A percentile compares a stretch with the other conserved stretches of the same genome.
phyloP scores from a whole-genome alignment of 805 yeast genomes.

The Hanseniaspora mollemarum region DNA sequence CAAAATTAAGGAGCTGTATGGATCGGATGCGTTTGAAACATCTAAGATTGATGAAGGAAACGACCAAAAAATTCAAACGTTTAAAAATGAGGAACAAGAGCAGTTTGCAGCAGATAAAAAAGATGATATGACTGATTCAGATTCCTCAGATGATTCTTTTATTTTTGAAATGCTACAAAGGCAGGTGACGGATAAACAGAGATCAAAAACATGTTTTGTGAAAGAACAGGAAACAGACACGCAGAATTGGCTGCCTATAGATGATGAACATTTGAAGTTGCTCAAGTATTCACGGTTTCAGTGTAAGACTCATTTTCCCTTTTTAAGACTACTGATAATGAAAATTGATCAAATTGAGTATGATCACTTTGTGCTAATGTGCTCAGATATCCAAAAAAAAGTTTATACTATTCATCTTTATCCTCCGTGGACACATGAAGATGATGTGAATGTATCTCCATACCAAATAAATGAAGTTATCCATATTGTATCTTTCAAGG shows the following conservation, averaged over 20 bases:
- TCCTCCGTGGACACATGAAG: constrained; percentile 8
- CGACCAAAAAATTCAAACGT: no score
- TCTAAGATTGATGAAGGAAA: neutral
- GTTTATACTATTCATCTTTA: constrained; percentile 25
- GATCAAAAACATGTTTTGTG: neutral
- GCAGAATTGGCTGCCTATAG: neutral
- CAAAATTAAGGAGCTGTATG: constrained; percentile 9
- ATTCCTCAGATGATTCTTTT: constrained; percentile 17
- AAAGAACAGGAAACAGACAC: neutral
- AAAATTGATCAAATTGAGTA: constrained; percentile 14
- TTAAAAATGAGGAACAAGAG: no score
- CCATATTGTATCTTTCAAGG: neutral
- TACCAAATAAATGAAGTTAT: constrained; percentile 3
- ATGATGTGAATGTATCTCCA: neutral
- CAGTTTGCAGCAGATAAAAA: constrained; percentile 10
- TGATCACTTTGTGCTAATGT: constrained; percentile 18
- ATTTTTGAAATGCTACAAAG: constrained; percentile 12
- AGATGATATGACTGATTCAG: constrained; percentile 3
- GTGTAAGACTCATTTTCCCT: neutral
- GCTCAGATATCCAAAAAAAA: constrained; percentile 14
- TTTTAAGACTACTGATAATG: neutral
- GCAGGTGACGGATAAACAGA: no score
- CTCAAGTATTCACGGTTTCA: neutral
- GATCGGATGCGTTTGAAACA: constrained; percentile 9
- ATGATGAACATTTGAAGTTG: neutral